phyloP scores from a whole-genome alignment of 2,329 filamentous ascomycete genomes.

The Sphaerulina musiva region DNA sequence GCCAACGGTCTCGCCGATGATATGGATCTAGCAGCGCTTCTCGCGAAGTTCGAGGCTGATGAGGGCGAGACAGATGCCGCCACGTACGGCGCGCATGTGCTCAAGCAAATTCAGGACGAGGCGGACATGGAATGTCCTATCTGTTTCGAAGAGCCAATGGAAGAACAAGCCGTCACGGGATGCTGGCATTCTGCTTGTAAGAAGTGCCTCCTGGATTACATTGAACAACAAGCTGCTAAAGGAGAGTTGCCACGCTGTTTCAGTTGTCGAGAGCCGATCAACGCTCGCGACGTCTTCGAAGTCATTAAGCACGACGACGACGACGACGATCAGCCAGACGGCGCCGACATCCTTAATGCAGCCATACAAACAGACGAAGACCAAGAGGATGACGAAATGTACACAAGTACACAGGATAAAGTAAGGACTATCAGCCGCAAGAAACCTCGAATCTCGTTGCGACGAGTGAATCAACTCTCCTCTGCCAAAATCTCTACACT shows the following conservation, averaged over 20 bases:
- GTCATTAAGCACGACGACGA: slow-evolving; percentile 69
- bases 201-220: slow-evolving; percentile 82
- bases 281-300: slow-evolving; percentile 79
- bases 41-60: slow-evolving; percentile 69
- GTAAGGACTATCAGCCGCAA: slow-evolving; percentile 1
- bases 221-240: slow-evolving; percentile 76
- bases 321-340: slow-evolving; percentile 30
- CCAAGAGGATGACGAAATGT: slow-evolving; percentile 31
- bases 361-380: slow-evolving; percentile 18
- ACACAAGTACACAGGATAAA: slow-evolving; percentile 34
- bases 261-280: slow-evolving; percentile 79
- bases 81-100: slow-evolving; percentile 75
- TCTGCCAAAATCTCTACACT: slow-evolving; percentile 85
- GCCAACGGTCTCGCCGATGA: slow-evolving; percentile 81
- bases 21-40: slow-evolving; percentile 85
- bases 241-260: slow-evolving; percentile 75
- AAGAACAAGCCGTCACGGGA: slow-evolving; percentile 85
- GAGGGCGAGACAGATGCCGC: slow-evolving; percentile 55
- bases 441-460: slow-evolving; percentile 49
- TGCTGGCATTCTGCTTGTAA: slow-evolving; percentile 99
- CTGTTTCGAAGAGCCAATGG: slow-evolving; percentile 92
- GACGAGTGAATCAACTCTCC: slow-evolving; percentile 59
- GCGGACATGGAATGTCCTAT: slow-evolving; percentile 86
- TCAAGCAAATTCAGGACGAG: slow-evolving; percentile 87
- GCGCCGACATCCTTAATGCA: slow-evolving; percentile 16